Base-by-base conservation (phyloP, 164 flowering plant genomes). In the Magnolia officinalis region DNA sequence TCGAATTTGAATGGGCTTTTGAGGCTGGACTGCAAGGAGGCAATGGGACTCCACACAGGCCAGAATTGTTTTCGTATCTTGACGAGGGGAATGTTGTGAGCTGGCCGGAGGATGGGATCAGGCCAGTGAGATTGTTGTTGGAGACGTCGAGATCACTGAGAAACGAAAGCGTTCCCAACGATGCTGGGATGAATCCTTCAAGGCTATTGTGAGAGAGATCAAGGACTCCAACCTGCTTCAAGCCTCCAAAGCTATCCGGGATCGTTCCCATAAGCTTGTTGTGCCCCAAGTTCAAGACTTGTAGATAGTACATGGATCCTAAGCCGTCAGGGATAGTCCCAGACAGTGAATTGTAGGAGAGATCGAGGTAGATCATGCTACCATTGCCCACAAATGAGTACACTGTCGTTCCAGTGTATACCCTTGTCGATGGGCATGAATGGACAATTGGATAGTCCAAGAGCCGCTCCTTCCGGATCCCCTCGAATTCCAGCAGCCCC, bases 91-190 rank as follows among this genome's bases (percentile, higher is more conserved):
- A 93, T 8, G 97, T 91, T 51, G 88, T 87, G 24, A 95, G 85
- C 83, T 95, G 98, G 49, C 96, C 98, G 1, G 88, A 84, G 9
- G 89, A 81, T 72, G 98, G 98, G 59, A 95, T 89, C 13, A 80
- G 58, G 20, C 98, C 98, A 3, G 84, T 80, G 65, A 95, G 91
- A 75, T 90, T 88, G 83, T 93, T 95, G 86, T 95, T 92, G 1
- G 98, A 94, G 23, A 94, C 90, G 75, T 94, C 95, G 19, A 94
- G 85, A 74, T 94, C 97, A 78, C 85, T 89, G 66, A 94, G 89
- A 80, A 92, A 91, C 2, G 97, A 84, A 19, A 91, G 91, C 3
- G 83, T 72, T 24, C 88, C 91, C 45, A 94, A 74, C 16, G 94
- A 82, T 19, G 85, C 88, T 1, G 98, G 98, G 51, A 94, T 64